These are phyloP conservation scores for Fusarium humuli DNA, from an alignment of 2,329 filamentous ascomycete genomes.

Conservation along the genomic window DNA sequence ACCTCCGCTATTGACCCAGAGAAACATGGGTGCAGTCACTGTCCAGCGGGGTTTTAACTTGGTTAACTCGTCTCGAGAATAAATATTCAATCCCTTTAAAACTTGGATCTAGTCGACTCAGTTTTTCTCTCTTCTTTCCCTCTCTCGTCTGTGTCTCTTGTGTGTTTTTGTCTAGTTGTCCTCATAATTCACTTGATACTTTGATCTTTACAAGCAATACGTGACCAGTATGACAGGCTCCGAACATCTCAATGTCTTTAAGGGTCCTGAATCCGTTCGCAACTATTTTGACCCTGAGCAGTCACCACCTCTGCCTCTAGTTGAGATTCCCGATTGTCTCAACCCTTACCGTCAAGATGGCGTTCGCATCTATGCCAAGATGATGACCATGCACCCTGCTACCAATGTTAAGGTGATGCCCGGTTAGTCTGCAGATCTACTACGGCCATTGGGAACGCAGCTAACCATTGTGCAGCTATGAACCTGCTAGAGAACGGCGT, in stretches of 20 bases:
- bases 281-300: constrained; percentile 70
- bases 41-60: constrained; percentile 15
- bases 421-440: constrained; percentile 50
- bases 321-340: constrained; percentile 67
- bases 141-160: not conserved
- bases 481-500: constrained; percentile 63
- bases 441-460: not conserved
- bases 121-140: constrained; percentile 6
- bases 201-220: constrained; percentile 11
- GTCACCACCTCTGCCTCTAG: constrained; percentile 67
- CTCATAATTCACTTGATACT: not conserved
- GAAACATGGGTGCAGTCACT: constrained; percentile 29
- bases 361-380: constrained; percentile 72
- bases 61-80: constrained; percentile 11
- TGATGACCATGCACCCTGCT: constrained; percentile 71
- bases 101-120: not conserved
- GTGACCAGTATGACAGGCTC: constrained; percentile 43
- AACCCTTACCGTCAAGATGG: constrained; percentile 68
- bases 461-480: constrained; percentile 45
- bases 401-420: constrained; percentile 73
- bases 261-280: constrained; percentile 64
- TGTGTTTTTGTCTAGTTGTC: not conserved
- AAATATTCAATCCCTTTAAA: constrained; percentile 24
- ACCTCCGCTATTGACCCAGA: constrained; percentile 34
- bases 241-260: constrained; percentile 63